Conservation (phyloP, 306 rosid species). For the Cicer bijugum region DNA sequence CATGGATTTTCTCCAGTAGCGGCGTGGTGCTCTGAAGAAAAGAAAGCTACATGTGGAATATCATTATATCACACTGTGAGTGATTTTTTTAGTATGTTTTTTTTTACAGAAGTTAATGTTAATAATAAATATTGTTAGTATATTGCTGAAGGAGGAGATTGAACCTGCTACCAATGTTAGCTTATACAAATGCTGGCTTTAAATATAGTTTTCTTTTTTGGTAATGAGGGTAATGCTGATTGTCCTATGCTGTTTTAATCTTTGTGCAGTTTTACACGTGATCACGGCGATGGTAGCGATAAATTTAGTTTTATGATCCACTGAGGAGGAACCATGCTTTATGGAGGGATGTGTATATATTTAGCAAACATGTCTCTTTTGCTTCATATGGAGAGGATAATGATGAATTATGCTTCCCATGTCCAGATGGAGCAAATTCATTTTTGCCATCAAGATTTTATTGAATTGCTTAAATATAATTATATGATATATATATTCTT, state of each 20-base stretch:
- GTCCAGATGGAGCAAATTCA: slow-evolving; percentile 43
- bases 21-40: slow-evolving; percentile 40
- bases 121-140: too few relatives aligned
- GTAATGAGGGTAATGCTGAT: slow-evolving; percentile 27
- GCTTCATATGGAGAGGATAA: slow-evolving; percentile 47
- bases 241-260: slow-evolving; percentile 15
- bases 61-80: slow-evolving; percentile 56
- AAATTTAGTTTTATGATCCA: slow-evolving; percentile 35
- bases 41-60: slow-evolving; percentile 45
- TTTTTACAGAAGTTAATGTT: too few relatives aligned
- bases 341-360: slow-evolving; percentile 56
- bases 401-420: slow-evolving; percentile 52
- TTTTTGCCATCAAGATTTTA: slow-evolving; percentile 36
- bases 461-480: slow-evolving; percentile 32
- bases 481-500: slow-evolving; percentile 20
- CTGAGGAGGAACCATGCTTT: slow-evolving; percentile 54
- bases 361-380: slow-evolving; percentile 46
- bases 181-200: too few relatives aligned
- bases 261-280: slow-evolving; percentile 51
- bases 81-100: slow-evolving; percentile 22
- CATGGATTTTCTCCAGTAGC: slow-evolving; percentile 54
- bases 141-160: too few relatives aligned
- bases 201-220: neutral
- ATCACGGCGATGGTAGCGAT: slow-evolving; percentile 41
- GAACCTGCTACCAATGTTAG: too few relatives aligned